phyloP scores from a whole-genome alignment of 306 rosid species.

The Canavalia gladiata region DNA sequence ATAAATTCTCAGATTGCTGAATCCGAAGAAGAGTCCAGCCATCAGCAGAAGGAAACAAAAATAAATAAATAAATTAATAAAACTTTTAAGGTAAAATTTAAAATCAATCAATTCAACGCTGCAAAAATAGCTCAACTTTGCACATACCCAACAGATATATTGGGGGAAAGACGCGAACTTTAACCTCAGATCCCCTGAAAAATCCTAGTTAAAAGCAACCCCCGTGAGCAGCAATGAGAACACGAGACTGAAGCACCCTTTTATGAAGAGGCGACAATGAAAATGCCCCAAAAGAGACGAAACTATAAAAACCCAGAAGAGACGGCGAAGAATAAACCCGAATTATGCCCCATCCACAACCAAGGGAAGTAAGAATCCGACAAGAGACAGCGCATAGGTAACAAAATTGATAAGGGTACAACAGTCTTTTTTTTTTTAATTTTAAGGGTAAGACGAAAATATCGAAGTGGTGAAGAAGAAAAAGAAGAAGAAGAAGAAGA shows the following conservation, averaged over 20 bases:
- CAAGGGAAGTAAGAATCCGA: constrained; percentile 14
- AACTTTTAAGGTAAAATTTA: background rate
- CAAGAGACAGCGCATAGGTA: constrained; percentile 21
- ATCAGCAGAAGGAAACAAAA: constrained; percentile 23
- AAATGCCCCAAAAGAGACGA: constrained; percentile 48
- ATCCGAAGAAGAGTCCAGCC: constrained; percentile 40
- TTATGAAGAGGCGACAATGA: constrained; percentile 35
- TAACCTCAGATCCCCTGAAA: constrained; percentile 48
- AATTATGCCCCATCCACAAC: constrained; percentile 37
- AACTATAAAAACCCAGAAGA: constrained; percentile 33
- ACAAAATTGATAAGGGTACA: constrained; percentile 20
- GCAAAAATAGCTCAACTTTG: constrained; percentile 36
- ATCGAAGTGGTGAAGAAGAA: constrained; percentile 35
- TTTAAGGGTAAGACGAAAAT: constrained; percentile 45
- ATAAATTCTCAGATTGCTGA: constrained; percentile 45
- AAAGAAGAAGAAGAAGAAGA: constrained; percentile 7
- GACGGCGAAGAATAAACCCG: constrained; percentile 22
- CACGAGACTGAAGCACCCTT: constrained; percentile 40
- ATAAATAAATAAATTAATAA: background rate
- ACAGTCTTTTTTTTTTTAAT: background rate
- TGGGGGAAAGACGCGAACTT: constrained; percentile 45
- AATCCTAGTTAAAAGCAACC: constrained; percentile 57
- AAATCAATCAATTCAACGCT: constrained; percentile 45
- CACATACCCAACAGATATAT: constrained; percentile 41
- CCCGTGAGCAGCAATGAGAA: constrained; percentile 25